Evolutionary conservation across 2,329 filamentous ascomycete genomes (phyloP).

Genomic region (Calcarisporium arbuscula): DNA sequence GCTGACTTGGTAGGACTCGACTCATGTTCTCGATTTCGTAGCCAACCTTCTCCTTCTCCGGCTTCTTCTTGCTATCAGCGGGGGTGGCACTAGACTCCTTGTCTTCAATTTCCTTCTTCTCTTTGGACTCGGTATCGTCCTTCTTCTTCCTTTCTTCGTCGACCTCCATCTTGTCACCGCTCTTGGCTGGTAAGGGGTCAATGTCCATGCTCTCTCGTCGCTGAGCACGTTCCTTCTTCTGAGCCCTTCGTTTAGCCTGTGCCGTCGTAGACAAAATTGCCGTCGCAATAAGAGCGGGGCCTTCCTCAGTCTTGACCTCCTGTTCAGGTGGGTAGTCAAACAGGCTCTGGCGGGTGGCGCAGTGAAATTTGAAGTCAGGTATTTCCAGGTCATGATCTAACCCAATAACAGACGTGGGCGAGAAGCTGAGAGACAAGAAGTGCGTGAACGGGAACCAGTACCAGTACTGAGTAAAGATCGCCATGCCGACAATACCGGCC

Average conservation of each 20-base stretch:
- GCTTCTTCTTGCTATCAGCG: conserved; percentile 73
- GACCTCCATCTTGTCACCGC: conserved; percentile 82
- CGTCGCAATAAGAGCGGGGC: conserved; percentile 87
- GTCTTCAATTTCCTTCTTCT: conserved; percentile 56
- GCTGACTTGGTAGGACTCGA: conserved; percentile 81
- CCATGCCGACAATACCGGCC: conserved; percentile 95
- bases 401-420: conserved; percentile 92
- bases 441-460: conserved; percentile 99
- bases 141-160: conserved; percentile 58
- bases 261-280: conserved; percentile 94
- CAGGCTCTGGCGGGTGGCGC: conserved; percentile 85
- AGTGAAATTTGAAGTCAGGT: conserved; percentile 91
- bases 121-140: conserved; percentile 44
- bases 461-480: conserved; percentile 98
- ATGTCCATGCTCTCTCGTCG: conserved; percentile 93
- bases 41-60: conserved; percentile 92
- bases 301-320: conserved; percentile 90
- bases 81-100: conserved; percentile 50
- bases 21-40: conserved; percentile 98
- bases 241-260: conserved; percentile 89
- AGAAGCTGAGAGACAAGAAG: conserved; percentile 92
- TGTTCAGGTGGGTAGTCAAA: conserved; percentile 98
- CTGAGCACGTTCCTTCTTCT: conserved; percentile 88
- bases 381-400: conserved; percentile 92
- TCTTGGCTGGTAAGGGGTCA: conserved; percentile 60